phyloP scores from a whole-genome alignment of 495 filamentous ascomycete genomes.

The Xylaria acuta region DNA sequence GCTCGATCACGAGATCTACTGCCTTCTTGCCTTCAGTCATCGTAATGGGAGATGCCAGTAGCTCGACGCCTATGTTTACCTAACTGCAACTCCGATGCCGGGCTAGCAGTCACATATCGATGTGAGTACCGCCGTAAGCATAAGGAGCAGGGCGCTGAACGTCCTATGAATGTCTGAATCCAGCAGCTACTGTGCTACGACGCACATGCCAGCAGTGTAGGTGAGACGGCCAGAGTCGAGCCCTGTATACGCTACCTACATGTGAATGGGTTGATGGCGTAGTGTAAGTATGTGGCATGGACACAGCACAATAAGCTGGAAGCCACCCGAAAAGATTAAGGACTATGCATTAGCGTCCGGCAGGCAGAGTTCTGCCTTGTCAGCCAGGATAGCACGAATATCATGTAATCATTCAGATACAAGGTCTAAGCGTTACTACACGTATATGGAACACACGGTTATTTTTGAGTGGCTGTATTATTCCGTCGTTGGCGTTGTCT shows the following conservation, averaged over 20 bases:
- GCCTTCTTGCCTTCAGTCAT: not conserved
- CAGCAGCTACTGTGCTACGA: not conserved
- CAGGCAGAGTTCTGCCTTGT: not conserved
- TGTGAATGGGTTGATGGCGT: not conserved
- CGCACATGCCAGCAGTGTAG: not conserved
- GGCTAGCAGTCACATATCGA: not conserved
- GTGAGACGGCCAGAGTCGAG: not conserved
- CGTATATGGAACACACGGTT: not conserved
- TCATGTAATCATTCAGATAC: not conserved
- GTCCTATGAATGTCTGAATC: not conserved
- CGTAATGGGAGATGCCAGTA: not conserved
- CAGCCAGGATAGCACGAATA: not conserved
- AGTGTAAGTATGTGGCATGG: not conserved
- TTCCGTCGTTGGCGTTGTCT: not conserved
- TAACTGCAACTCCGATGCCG: not conserved
- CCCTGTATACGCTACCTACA: not conserved
- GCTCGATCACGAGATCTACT: not conserved
- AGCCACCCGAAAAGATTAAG: not conserved
- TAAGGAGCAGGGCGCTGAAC: not conserved
- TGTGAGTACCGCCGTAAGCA: not conserved
- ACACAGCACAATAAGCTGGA: not conserved
- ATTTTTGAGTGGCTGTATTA: not conserved
- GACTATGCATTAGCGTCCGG: constrained; percentile 1
- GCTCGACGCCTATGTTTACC: not conserved
- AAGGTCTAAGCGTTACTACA: not conserved